These are phyloP conservation scores for Mycena citricolor DNA, from an alignment of 1,284 basidiomycete genomes.

Conservation along the genomic window DNA sequence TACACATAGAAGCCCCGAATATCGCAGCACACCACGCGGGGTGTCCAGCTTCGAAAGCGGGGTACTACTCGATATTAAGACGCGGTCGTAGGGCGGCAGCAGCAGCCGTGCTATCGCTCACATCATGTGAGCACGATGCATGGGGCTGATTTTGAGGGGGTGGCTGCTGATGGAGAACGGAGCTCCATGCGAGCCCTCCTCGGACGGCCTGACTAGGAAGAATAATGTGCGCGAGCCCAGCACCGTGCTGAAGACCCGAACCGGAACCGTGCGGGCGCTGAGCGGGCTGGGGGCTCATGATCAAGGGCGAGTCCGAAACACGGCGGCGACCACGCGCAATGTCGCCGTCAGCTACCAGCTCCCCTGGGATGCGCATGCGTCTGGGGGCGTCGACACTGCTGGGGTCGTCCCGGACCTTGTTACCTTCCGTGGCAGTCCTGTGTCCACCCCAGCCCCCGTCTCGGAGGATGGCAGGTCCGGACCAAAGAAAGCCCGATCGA, in stretches of 20 bases:
- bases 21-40: slow-evolving; percentile 56
- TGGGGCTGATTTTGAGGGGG: too few species aligned
- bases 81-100: slow-evolving; percentile 87
- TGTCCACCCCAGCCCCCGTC: slow-evolving; percentile 15
- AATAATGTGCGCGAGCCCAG: too few species aligned
- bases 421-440: slow-evolving; percentile 52
- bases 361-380: slow-evolving; percentile 90
- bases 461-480: slow-evolving; percentile 3
- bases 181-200: too few species aligned
- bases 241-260: slow-evolving; percentile 81
- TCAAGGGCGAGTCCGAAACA: too few species aligned
- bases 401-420: slow-evolving; percentile 78
- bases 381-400: slow-evolving; percentile 87
- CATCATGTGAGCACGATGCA: too few species aligned
- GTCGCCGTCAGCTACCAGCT: too few species aligned
- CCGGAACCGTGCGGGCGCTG: slow-evolving; percentile 78
- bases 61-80: slow-evolving; percentile 91
- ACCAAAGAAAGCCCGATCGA: slow-evolving; percentile 14
- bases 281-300: too few species aligned
- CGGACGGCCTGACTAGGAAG: too few species aligned
- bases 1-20: slow-evolving; percentile 3
- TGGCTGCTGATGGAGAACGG: too few species aligned
- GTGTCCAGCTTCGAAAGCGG: slow-evolving; percentile 96
- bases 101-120: too few species aligned
- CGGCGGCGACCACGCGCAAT: slow-evolving; percentile 75